A percentile compares a stretch with the other conserved stretches of the same genome.
phyloP scores from a whole-genome alignment of 345 rosid species.

The Brassica rapa region DNA sequence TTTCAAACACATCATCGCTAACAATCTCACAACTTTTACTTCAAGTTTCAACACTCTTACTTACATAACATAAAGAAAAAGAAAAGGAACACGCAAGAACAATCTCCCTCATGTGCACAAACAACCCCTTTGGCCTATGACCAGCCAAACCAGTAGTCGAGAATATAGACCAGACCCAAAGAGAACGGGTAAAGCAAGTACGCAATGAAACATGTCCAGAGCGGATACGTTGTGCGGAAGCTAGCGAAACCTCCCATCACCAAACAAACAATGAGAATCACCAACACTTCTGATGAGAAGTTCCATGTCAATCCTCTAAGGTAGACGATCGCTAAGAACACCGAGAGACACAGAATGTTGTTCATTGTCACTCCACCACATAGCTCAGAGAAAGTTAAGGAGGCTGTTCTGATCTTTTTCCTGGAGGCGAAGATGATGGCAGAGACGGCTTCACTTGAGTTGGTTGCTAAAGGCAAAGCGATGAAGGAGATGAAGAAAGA shows the following conservation, averaged over 20 bases:
- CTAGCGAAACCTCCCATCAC: conserved; percentile 85
- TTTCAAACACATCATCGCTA: conserved; percentile 19
- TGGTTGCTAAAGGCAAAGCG: conserved; percentile 89
- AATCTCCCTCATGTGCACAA: conserved; percentile 22
- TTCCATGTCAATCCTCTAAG: conserved; percentile 83
- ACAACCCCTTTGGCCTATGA: conserved; percentile 47
- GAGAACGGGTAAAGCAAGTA: conserved; percentile 81
- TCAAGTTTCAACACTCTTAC: conserved; percentile 9
- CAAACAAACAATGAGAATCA: conserved; percentile 76
- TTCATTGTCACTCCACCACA: conserved; percentile 95
- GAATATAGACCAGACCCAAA: conserved; percentile 80
- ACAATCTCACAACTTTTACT: conserved; percentile 13
- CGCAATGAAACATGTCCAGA: conserved; percentile 79
- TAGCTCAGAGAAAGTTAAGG: conserved; percentile 90
- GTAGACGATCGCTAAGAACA: conserved; percentile 86
- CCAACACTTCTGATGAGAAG: conserved; percentile 92
- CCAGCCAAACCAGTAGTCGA: conserved; percentile 85
- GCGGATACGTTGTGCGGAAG: conserved; percentile 86
- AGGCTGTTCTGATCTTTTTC: conserved; percentile 74
- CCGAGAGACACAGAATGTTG: conserved; percentile 85
- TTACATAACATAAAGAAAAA: conserved; percentile 9
- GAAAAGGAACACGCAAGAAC: not conserved
- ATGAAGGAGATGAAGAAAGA: conserved; percentile 94
- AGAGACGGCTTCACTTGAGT: conserved; percentile 92
- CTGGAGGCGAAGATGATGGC: conserved; percentile 88